These are phyloP conservation scores for Exophiala bonariae DNA, from an alignment of 2,329 filamentous ascomycete genomes.

Conservation along the genomic window DNA sequence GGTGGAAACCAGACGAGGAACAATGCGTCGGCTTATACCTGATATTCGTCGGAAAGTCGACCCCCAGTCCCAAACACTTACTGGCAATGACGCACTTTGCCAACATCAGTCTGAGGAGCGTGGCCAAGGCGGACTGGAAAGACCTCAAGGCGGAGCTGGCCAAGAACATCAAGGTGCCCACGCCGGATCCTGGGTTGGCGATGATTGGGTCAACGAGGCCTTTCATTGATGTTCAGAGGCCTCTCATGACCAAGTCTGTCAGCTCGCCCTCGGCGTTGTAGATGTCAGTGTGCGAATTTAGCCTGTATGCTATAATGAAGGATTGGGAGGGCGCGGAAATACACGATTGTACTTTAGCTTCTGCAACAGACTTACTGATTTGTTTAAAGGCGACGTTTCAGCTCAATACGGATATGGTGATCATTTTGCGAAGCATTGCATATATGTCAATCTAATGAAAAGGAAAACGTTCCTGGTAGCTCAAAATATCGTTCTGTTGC, in stretches of 20 bases:
- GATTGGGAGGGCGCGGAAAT: too few relatives aligned
- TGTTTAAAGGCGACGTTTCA: too few relatives aligned
- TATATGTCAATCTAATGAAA: too few relatives aligned
- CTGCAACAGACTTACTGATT: too few relatives aligned
- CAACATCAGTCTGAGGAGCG: constrained; percentile 38
- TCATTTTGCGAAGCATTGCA: too few relatives aligned
- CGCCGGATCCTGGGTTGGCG: background rate
- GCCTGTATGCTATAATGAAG: too few relatives aligned
- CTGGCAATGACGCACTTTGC: constrained; percentile 40
- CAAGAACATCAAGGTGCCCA: background rate
- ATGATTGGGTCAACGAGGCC: background rate
- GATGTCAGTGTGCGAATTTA: too few relatives aligned
- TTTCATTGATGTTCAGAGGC: constrained; percentile 1
- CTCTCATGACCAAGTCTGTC: background rate
- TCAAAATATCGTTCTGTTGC: too few relatives aligned
- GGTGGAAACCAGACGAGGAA: constrained; percentile 36
- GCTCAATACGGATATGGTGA: too few relatives aligned
- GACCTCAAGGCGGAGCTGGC: constrained; percentile 10
- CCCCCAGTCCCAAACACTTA: constrained; percentile 33
- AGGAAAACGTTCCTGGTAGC: too few relatives aligned
- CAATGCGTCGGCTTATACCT: constrained; percentile 36
- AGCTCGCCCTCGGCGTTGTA: constrained; percentile 15
- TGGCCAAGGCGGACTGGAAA: constrained; percentile 15
- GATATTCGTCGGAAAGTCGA: constrained; percentile 35
- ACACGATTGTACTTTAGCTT: too few relatives aligned